Base-by-base conservation (phyloP, 257 asterid genomes). In the Przewalskia tangutica region DNA sequence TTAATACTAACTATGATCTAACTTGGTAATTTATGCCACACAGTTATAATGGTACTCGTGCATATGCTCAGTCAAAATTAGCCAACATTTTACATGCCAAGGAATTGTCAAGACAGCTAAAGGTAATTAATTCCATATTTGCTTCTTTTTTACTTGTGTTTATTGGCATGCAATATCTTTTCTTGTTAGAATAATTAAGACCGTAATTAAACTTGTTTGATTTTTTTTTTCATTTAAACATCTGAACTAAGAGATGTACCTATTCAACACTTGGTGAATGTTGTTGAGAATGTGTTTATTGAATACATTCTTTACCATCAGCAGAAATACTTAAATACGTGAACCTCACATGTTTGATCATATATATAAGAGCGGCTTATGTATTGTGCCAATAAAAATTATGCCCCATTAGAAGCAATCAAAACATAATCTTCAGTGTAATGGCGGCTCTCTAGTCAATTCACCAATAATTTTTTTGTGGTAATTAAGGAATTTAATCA, bases 1-100 rank as follows among this genome's bases (percentile, higher is more conserved):
- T 63, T 53, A 53, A 12, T 12, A 46, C 11, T 46, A 7, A 46
- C 53, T 46, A 3, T 53, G 13, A 0, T 53, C 7, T 66, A 36
- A 66, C 27, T 75, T 50, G 7, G 23, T 23, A 46, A 70, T 20
- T 11, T 48, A 0, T 71, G 4, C n/a, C 56, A 42, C 83, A 90
- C 95, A 95, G 99, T 76, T 91, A 92, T 59, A 89, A 94, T 63
- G 98, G 97, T 20, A 92, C 98, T 82, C 91, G 82, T 46, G 97
- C 99, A 27, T 95, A 95, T 81, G 97, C 97, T 38, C 97, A 91
- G 63, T 94, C 99, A 67, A 95, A 95, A 78, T 85, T 93, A 82
- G 97, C 97, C 84, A 94, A 91, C 85, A 92, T 95, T 76, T 80
- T 95, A 87, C 99, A 95, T 80, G 97, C 97, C 87, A 94, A 91